These are phyloP conservation scores for Megacollybia platyphylla DNA, from an alignment of 1,284 basidiomycete species.

Conservation along the genomic window DNA sequence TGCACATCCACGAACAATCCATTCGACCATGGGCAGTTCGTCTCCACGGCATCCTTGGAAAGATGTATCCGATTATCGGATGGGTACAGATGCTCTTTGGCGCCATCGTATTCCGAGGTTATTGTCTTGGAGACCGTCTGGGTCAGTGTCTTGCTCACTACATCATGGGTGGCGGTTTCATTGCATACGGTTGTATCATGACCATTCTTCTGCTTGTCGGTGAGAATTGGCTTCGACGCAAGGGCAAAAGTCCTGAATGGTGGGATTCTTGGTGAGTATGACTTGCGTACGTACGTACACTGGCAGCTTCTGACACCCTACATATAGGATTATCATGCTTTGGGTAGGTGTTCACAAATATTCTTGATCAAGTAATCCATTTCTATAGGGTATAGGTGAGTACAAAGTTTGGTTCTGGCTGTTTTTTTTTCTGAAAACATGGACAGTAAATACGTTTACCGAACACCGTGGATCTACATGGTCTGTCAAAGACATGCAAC, in stretches of 20 bases:
- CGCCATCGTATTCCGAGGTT: conserved; percentile 48
- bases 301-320: conserved; percentile 2
- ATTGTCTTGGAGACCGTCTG: conserved; percentile 60
- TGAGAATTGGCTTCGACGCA: conserved; percentile 69
- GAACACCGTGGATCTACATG: conserved; percentile 74
- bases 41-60: conserved; percentile 75
- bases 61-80: conserved; percentile 75
- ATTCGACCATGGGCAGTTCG: conserved; percentile 66
- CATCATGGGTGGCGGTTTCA: conserved; percentile 85
- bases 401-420: conserved; percentile 1
- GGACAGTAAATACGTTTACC: conserved; percentile 82
- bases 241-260: conserved; percentile 74
- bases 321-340: conserved; percentile 57
- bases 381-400: conserved; percentile 45
- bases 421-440: conserved; percentile 2
- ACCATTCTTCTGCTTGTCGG: conserved; percentile 76
- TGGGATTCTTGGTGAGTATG: conserved; percentile 61
- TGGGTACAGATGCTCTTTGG: conserved; percentile 83
- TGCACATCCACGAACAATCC: conserved; percentile 78
- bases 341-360: conserved; percentile 47
- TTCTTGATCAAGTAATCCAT: not conserved
- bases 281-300: conserved; percentile 5
- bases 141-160: conserved; percentile 86
- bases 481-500: conserved; percentile 93
- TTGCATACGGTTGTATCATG: conserved; percentile 80